Base-by-base conservation (phyloP, 495 filamentous ascomycete genomes). In the Pseudomonodictys pantanalensis region DNA sequence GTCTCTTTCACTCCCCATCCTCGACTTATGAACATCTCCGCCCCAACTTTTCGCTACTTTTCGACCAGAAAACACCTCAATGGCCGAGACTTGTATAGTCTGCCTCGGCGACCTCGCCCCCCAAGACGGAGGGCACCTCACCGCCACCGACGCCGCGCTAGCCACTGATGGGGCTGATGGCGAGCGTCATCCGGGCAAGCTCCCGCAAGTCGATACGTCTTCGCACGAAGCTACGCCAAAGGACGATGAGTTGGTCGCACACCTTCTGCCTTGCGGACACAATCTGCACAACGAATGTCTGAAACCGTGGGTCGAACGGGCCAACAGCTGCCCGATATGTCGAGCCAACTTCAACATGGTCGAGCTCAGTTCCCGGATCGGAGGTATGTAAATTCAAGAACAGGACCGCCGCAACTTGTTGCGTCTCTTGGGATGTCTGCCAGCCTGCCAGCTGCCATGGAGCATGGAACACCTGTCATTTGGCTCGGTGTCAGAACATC, bases 271-370 rank as follows among this genome's bases (percentile, higher is more conserved):
- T 32, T 99, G 93, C 75, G 86, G 86, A 39, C 93, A 99, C 77
- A 81, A 88, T 52, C 75, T 97, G 62, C 93, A 99, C 71, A 85
- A 99, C 73, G 84, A 86, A 46, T 99, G 93, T 69, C 75, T 99
- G 56, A 85, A 86, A 65, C 88, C 90, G 56, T 99, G 93, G 93
- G 89, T 88, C 28, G 90, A 93, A 74, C 85, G 92, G 68, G 92
- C 95, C 54, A 99, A 97, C 74, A 96, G 91, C 70, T 99, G 93
- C 70, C 93, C 93, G 12, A 95, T 97, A 72, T 99, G 93, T 72
- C 89, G 93, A 55, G 86, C 87, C 67, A 86, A 78, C 65, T 97
- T 97, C 76, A 90, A 97, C 73, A 71, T 85, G 65, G 95, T 97
- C 52, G 84, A 92, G 68, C 85, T 97, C 52, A 88, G 83, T 66